These are phyloP conservation scores for Penicillium dipodomyicola DNA, from an alignment of 495 filamentous ascomycete species.

Conservation along the genomic window DNA sequence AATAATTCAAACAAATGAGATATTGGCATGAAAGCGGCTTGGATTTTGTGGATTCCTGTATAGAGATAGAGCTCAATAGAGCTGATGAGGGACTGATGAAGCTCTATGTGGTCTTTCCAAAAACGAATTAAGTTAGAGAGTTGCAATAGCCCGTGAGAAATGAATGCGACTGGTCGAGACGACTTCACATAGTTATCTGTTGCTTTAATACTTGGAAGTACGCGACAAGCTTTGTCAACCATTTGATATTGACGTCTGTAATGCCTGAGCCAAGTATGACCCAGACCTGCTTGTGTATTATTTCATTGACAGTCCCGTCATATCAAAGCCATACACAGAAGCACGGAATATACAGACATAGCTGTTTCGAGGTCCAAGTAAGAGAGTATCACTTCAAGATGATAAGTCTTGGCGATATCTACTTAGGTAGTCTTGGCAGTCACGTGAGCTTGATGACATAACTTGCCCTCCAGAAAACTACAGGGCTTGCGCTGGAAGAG, in stretches of 20 bases:
- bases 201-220: neutral
- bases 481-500: neutral
- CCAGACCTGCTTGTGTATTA: neutral
- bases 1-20: constrained; percentile 1
- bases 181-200: neutral
- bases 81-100: neutral
- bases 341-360: neutral
- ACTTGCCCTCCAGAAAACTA: constrained; percentile 2
- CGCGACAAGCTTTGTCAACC: neutral
- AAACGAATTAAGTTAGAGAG: neutral
- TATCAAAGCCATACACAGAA: neutral
- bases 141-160: neutral
- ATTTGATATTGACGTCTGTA: neutral
- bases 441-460: constrained; percentile 9
- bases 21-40: neutral
- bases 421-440: neutral
- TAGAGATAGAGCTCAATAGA: neutral
- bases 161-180: neutral
- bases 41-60: neutral
- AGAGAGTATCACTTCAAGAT: neutral
- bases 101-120: neutral
- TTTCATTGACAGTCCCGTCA: neutral
- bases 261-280: neutral
- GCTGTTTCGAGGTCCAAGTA: neutral
- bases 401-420: neutral